Percentiles rank a stretch among this genome's conserved stretches.
phyloP scores from a whole-genome alignment of 2,329 filamentous ascomycete species.

The Aspergillus ochraceoroseus region DNA sequence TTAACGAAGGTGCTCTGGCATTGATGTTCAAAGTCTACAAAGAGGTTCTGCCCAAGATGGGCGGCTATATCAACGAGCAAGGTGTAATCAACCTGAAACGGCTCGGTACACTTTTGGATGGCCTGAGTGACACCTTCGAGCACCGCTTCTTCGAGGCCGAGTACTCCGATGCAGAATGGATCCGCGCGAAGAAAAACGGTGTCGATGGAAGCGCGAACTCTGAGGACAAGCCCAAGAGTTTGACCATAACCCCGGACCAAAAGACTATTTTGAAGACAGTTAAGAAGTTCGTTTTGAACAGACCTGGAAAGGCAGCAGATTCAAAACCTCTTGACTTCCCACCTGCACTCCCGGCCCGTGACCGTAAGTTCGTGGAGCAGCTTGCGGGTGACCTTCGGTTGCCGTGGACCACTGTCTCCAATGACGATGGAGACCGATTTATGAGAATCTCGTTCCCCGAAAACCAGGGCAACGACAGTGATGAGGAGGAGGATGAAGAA shows the following conservation, averaged over 20 bases:
- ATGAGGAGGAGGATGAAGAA: slow-evolving; percentile 75
- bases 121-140: slow-evolving; percentile 83
- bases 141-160: slow-evolving; percentile 90
- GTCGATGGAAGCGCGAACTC: slow-evolving; percentile 60
- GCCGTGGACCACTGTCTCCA: slow-evolving; percentile 59
- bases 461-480: slow-evolving; percentile 49
- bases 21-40: slow-evolving; percentile 99
- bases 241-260: slow-evolving; percentile 73
- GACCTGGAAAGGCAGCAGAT: slow-evolving; percentile 49
- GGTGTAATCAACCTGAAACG: slow-evolving; percentile 85
- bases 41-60: slow-evolving; percentile 74
- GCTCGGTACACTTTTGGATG: slow-evolving; percentile 70
- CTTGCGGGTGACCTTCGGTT: slow-evolving; percentile 66
- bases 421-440: slow-evolving; percentile 62
- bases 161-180: slow-evolving; percentile 83
- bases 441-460: slow-evolving; percentile 59
- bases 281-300: slow-evolving; percentile 73
- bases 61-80: slow-evolving; percentile 93
- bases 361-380: slow-evolving; percentile 90
- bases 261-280: slow-evolving; percentile 76
- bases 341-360: slow-evolving; percentile 66
- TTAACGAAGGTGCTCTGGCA: slow-evolving; percentile 94
- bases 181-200: slow-evolving; percentile 76
- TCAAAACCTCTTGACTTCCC: slow-evolving; percentile 65
- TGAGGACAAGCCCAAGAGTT: slow-evolving; percentile 54